phyloP scores from a whole-genome alignment of 805 yeast species.

The Ogataea angusta region DNA sequence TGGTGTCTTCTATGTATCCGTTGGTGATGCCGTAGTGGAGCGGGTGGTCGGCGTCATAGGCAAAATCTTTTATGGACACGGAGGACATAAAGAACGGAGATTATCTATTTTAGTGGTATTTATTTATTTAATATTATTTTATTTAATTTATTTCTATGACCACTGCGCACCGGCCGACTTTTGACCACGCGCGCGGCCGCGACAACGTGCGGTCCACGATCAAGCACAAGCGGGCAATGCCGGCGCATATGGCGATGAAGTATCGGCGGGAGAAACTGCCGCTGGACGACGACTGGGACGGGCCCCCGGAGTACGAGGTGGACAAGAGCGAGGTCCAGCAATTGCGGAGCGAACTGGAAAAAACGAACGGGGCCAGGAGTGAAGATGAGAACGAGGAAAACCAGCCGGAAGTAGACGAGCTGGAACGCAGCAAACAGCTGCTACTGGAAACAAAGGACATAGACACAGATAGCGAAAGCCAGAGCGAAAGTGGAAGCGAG shows the following conservation, averaged over 20 bases:
- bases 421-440: constrained; percentile 15
- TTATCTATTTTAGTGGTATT: neutral
- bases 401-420: constrained; percentile 32
- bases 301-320: constrained; percentile 40
- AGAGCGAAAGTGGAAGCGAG: neutral
- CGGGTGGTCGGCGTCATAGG: constrained; percentile 67
- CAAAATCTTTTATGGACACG: constrained; percentile 74
- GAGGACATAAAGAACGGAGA: constrained; percentile 7
- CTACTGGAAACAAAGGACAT: constrained; percentile 17
- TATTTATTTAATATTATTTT: neutral
- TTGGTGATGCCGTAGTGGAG: constrained; percentile 57
- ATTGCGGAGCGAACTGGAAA: constrained; percentile 18
- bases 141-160: constrained; percentile 42
- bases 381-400: neutral
- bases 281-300: constrained; percentile 30
- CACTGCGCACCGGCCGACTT: constrained; percentile 67
- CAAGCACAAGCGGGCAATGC: constrained; percentile 50
- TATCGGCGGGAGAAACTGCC: constrained; percentile 32
- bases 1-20: constrained; percentile 6
- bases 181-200: constrained; percentile 61
- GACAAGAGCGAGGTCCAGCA: constrained; percentile 17
- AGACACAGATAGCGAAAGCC: constrained; percentile 27
- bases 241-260: constrained; percentile 55
- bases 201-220: constrained; percentile 42
- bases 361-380: neutral